Evolutionary conservation across 768 basidiomycete species (phyloP), one percentile per base, ranked within the genome.

Genomic region (Suillus weaverae): DNA sequence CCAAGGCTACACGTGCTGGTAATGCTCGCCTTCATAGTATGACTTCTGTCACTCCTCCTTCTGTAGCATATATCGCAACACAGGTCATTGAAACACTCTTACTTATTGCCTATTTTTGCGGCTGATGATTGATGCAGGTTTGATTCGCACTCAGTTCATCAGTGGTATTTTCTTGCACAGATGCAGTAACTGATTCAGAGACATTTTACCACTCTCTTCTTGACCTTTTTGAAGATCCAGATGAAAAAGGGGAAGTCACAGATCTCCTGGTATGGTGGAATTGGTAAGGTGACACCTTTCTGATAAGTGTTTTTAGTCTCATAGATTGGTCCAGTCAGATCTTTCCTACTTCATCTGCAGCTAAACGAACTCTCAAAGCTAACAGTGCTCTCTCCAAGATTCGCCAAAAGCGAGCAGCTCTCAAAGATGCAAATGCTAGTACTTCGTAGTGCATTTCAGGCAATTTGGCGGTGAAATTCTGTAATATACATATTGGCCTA

Each of bases 1-100:
- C 62, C 14, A 73, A 69, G 61, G 74, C 74, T 3, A 73, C 74
- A 2, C 43, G 65, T 46, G 72, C 66, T 3, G 71, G 72, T 9
- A 73, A 73, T 46, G 59, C 67, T 7, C 30, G 57, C 11, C 64
- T 70, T 36, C 70, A 71, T 26, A 57, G 69, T 3, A 70, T 70
- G 69, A 62, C 51, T 18, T 18, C 16, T 32, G 64, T 70, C 14
- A 70, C 68, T 10, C 43, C 43, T 26, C 66, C 67, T 11, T 73
- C 68, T 0, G 54, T 73, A 56, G 66, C 69, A 4, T 73, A 72
- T 63, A 60, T 72, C 18, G 71, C 72, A 13, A 70, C 62, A 1
- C 70, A 70, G 63, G 67, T 68, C 32, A 38, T n/a, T 4, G n/a
- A n/a, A n/a, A n/a, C n/a, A n/a, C n/a, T n/a, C n/a, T n/a, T n/a